Conservation (phyloP, 176 grass and related monocot species). For the Lolium perenne region DNA sequence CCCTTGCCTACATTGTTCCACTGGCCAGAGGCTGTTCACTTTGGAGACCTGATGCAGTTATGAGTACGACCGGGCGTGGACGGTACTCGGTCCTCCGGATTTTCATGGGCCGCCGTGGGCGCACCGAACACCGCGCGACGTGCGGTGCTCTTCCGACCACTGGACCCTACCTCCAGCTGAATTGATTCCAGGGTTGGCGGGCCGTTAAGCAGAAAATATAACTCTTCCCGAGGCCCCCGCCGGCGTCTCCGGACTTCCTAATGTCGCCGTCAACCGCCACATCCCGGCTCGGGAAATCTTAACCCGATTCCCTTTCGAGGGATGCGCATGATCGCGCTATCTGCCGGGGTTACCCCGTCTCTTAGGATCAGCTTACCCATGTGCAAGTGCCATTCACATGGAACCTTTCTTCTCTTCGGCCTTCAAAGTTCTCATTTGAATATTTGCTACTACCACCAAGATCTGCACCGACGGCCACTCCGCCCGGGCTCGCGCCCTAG, state of each 20-base stretch:
- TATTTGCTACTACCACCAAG: conserved; percentile 82
- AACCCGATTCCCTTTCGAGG: conserved; percentile 67
- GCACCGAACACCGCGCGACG: conserved; percentile 55
- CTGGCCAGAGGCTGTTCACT: conserved; percentile 81
- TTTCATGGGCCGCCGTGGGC: conserved; percentile 59
- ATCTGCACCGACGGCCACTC: conserved; percentile 65
- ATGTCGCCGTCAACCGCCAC: conserved; percentile 55
- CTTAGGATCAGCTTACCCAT: conserved; percentile 69
- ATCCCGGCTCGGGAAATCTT: conserved; percentile 63
- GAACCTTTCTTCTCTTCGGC: conserved; percentile 71
- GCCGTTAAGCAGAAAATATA: conserved; percentile 91
- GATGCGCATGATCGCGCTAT: conserved; percentile 41
- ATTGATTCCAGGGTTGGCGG: conserved; percentile 64
- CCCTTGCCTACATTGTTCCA: conserved; percentile 84
- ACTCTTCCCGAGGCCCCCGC: conserved; percentile 67
- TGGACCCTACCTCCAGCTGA: conserved; percentile 74
- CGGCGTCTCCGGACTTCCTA: conserved; percentile 63
- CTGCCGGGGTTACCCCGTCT: conserved; percentile 72
- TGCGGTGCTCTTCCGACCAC: conserved; percentile 60
- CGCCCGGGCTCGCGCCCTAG: conserved; percentile 56
- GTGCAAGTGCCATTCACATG: conserved; percentile 75
- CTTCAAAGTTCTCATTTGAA: conserved; percentile 83
- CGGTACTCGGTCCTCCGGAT: conserved; percentile 61
- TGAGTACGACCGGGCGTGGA: conserved; percentile 64
- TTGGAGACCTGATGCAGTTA: conserved; percentile 85